These are phyloP conservation scores for Citrus unshiu DNA, from an alignment of 345 rosid species.

Conservation along the genomic window DNA sequence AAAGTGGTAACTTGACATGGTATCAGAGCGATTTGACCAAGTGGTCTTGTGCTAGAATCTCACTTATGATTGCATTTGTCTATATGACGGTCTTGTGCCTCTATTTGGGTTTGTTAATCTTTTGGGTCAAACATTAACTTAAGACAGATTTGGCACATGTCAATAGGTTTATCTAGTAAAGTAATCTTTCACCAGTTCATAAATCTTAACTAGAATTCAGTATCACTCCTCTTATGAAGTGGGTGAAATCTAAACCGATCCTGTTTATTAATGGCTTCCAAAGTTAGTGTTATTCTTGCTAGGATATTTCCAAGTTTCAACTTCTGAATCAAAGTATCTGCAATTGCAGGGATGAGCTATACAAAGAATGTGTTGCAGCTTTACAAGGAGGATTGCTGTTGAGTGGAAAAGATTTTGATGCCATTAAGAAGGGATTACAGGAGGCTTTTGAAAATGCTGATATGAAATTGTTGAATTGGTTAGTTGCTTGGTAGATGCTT, in stretches of 20 bases:
- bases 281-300: background rate
- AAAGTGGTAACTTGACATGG: background rate
- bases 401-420: constrained; percentile 46
- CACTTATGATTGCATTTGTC: background rate
- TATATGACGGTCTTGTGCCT: background rate
- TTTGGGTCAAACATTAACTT: background rate
- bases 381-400: constrained; percentile 72
- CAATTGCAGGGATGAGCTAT: constrained; percentile 70
- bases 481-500: constrained; percentile 11
- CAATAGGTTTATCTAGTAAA: background rate
- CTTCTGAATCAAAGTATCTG: background rate
- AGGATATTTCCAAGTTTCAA: background rate
- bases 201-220: background rate
- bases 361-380: constrained; percentile 70
- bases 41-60: background rate
- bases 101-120: background rate
- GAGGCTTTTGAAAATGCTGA: constrained; percentile 73
- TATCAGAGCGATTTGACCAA: background rate
- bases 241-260: background rate
- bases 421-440: constrained; percentile 46
- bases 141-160: background rate
- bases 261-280: background rate
- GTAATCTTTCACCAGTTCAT: background rate
- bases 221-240: background rate
- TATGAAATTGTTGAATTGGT: constrained; percentile 62